Evolutionary conservation across 768 basidiomycete species (phyloP), one percentile per base, ranked within the genome.

Genomic region (Daedaleopsis sinensis): DNA sequence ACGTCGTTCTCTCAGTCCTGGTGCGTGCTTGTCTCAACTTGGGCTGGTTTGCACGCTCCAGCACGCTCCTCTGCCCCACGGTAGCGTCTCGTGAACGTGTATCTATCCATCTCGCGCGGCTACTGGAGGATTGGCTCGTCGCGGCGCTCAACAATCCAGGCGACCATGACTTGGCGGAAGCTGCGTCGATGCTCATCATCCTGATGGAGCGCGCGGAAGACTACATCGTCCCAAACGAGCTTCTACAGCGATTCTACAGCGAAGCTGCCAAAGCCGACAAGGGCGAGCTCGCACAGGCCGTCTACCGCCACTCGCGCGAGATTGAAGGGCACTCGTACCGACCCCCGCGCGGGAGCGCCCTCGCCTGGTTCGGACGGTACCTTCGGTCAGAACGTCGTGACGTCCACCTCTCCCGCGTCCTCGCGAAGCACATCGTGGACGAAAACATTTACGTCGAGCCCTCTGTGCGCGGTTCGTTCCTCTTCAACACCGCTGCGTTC

Each of bases 351-450:
- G 80, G 79, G 32, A 47, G 62, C 10, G 68, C 80, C 1, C 64
- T 87, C 52, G 68, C 77, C 18, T 88, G 83, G 83, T 70, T 89
- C n/a, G 77, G 90, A 76, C 60, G 73, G 3, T 69, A 80, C 69
- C 74, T 88, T 16, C 68, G 74, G 1, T 59, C 60, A 39, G 69
- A 66, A 42, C 77, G 78, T 48, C 72, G 72, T 23, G 76, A 80
- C 59, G 71, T 77, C 5, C 77, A 84, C 62, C 75, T 84, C 7
- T 77, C 81, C 35, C 80, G 85, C 49, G 69, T 68, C 27, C 75
- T 91, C 27, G 82, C 80, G 7, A 70, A 72, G 23, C 82, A 89
- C 55, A 78, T 84, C 3, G 77, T 80, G 1, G 74, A 80, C 2
- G 56, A 72, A 15, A 67, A 75, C 47, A 71, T 80, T 12, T 68